Percentiles rank a stretch among this genome's conserved stretches.
These are phyloP conservation scores for Pilasporangium apinafurcum DNA, from an alignment of 352 stramenopile genomes.

Conservation along the genomic window DNA sequence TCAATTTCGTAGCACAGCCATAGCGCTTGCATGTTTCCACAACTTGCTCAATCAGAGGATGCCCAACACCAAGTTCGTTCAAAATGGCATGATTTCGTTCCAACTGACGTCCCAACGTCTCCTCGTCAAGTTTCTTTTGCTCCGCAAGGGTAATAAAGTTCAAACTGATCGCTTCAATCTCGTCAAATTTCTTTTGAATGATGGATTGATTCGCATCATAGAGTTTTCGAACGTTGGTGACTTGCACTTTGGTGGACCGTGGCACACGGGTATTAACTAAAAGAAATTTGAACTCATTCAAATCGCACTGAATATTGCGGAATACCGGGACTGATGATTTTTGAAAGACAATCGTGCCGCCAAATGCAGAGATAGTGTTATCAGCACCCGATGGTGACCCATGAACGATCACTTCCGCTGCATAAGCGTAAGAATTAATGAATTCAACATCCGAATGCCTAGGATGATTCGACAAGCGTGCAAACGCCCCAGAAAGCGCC, in stretches of 20 bases:
- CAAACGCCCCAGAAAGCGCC: slow-evolving; percentile 61
- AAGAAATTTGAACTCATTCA: slow-evolving; percentile 78
- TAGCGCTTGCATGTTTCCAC: slow-evolving; percentile 38
- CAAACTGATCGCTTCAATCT: slow-evolving; percentile 70
- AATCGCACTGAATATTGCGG: slow-evolving; percentile 30
- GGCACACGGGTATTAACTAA: slow-evolving; percentile 90
- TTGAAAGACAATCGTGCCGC: slow-evolving; percentile 78
- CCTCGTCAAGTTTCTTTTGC: slow-evolving; percentile 28
- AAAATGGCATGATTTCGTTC: slow-evolving; percentile 75
- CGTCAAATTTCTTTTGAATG: slow-evolving; percentile 58
- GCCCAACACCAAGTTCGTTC: slow-evolving; percentile 74
- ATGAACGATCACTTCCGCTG: slow-evolving; percentile 87
- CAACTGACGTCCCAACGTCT: slow-evolving; percentile 39
- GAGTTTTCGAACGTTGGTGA: slow-evolving; percentile 61
- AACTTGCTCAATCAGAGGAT: slow-evolving; percentile 79
- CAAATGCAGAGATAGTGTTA: slow-evolving; percentile 88
- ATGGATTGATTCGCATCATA: slow-evolving; percentile 41
- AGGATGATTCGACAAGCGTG: slow-evolving; percentile 14
- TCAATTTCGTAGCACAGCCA: slow-evolving; percentile 85
- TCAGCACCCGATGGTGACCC: slow-evolving; percentile 88
- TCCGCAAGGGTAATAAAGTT: slow-evolving; percentile 47
- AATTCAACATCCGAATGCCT: slow-evolving; percentile 17
- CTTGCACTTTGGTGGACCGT: slow-evolving; percentile 81
- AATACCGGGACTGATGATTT: slow-evolving; percentile 46
- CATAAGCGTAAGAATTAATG: slow-evolving; percentile 86